Conservation (phyloP, 108 stramenopile genomes). For the Pseudonitzschia delicatissima region DNA sequence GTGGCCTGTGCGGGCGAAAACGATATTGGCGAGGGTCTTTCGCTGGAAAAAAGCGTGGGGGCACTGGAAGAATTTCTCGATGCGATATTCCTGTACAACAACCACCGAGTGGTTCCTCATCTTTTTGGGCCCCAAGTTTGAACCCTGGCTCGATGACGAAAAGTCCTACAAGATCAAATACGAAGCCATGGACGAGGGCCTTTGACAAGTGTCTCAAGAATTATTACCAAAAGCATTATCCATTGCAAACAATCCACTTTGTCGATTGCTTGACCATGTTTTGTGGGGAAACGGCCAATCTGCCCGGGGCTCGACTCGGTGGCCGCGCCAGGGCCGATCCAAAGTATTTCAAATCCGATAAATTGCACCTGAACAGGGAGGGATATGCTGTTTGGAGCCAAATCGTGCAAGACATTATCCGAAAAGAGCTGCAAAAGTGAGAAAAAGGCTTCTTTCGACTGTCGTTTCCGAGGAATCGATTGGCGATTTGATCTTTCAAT, state of each 20-base stretch:
- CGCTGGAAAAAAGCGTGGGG: conserved; percentile 34
- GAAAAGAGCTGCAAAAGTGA: too few relatives aligned
- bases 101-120: conserved; percentile 35
- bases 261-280: conserved; percentile 73
- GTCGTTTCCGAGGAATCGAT: too few relatives aligned
- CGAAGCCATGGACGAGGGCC: conserved; percentile 49
- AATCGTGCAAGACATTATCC: conserved; percentile 26
- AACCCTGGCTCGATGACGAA: conserved; percentile 65
- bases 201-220: conserved; percentile 42
- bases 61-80: conserved; percentile 32
- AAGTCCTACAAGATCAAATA: conserved; percentile 53
- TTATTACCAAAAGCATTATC: conserved; percentile 15
- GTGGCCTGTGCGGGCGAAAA: conserved; percentile 86
- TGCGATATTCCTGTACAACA: conserved; percentile 29
- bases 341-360: conserved; percentile 58
- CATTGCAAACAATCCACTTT: conserved; percentile 27
- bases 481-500: too few relatives aligned
- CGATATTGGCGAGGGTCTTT: conserved; percentile 50
- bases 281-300: conserved; percentile 48
- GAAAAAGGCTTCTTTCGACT: too few relatives aligned
- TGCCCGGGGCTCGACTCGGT: conserved; percentile 54
- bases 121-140: conserved; percentile 80
- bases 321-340: conserved; percentile 56
- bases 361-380: conserved; percentile 60
- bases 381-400: conserved; percentile 71